These are phyloP conservation scores for Phialemonium atrogriseum DNA, from an alignment of 2,329 filamentous ascomycete species.

Conservation along the genomic window DNA sequence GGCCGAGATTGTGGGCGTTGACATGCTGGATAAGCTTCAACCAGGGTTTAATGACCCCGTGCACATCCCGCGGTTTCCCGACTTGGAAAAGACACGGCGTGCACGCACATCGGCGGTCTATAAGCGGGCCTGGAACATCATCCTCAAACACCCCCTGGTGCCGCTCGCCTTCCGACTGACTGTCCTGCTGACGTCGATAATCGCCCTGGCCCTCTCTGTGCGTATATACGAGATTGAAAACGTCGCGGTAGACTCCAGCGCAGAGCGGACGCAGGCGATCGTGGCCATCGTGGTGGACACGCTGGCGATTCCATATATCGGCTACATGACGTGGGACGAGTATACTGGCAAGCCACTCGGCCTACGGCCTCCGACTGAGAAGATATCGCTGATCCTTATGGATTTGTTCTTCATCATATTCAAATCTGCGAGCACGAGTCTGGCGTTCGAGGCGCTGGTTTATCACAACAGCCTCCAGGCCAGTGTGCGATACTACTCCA, in stretches of 20 bases:
- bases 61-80: slow-evolving; percentile 21
- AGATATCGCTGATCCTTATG: slow-evolving; percentile 81
- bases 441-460: slow-evolving; percentile 81
- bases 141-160: slow-evolving; percentile 76
- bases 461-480: slow-evolving; percentile 32
- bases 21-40: slow-evolving; percentile 34
- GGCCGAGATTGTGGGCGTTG: slow-evolving; percentile 37
- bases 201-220: slow-evolving; percentile 70
- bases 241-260: slow-evolving; percentile 10
- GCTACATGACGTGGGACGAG: slow-evolving; percentile 94
- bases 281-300: slow-evolving; percentile 87
- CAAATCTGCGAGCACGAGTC: slow-evolving; percentile 82
- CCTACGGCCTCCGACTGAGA: slow-evolving; percentile 72
- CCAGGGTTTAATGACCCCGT: slow-evolving; percentile 35
- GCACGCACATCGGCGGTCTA: slow-evolving; percentile 38
- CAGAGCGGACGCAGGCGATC: slow-evolving; percentile 66
- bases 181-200: slow-evolving; percentile 73
- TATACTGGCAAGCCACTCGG: slow-evolving; percentile 92
- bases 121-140: slow-evolving; percentile 55
- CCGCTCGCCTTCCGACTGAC: slow-evolving; percentile 75
- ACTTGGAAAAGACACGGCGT: slow-evolving; percentile 6
- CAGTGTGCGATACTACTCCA: slow-evolving; percentile 45
- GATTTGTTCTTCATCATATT: slow-evolving; percentile 97
- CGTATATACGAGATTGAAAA: slow-evolving; percentile 60
- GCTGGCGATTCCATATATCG: slow-evolving; percentile 79